Base-by-base conservation (phyloP, 2,329 filamentous ascomycete species). In the Aurifilum marmelostoma region DNA sequence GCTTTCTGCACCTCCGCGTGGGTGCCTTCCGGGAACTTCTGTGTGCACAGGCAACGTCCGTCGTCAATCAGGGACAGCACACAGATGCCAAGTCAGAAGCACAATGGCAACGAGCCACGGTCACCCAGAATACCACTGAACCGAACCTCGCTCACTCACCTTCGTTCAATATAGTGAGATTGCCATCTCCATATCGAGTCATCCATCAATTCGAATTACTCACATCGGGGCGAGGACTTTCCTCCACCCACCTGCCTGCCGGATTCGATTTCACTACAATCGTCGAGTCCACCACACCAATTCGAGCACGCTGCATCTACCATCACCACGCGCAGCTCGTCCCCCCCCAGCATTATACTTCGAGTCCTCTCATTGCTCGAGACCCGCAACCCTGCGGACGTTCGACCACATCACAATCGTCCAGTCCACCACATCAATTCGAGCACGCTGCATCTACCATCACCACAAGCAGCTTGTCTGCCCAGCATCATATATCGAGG, bases 1-100 rank as follows among this genome's bases (percentile, higher is more conserved):
- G 67, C 43, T 63, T 65, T 68, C 67, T 68, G 67, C 62, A 68
- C 67, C 62, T 68, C 67, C 67, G 64, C 47, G 67, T 62, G 62
- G 67, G 43, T 68, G 43, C 64, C 54, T 62, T 65, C 67, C 67
- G 67, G 67, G 67, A 65, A 62, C 67, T 68, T 65, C 62, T 65
- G 67, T 56, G 61, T 54, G 62, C 59, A 63, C 59, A 54, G 61
- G 32, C 62, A 61, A 1, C 29, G 24, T 54, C 64, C 67, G 41
- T 24, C 37, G n/a, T 39, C 60, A 63, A 47, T 47, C 21, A 47
- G 14, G 60, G 60, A 63, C 37, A 27, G 39, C 60, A 29, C 60
- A 63, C 62, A 68, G 56, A 65, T 68, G 67, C 67, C 37, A 68
- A 54, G 47, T 27, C 59, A 67, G 59, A 63, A 66, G 63, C 66